Percentiles rank a stretch among this genome's conserved stretches.
Conservation (phyloP, 2,329 filamentous ascomycete genomes). For the Verruconis gallopava region DNA sequence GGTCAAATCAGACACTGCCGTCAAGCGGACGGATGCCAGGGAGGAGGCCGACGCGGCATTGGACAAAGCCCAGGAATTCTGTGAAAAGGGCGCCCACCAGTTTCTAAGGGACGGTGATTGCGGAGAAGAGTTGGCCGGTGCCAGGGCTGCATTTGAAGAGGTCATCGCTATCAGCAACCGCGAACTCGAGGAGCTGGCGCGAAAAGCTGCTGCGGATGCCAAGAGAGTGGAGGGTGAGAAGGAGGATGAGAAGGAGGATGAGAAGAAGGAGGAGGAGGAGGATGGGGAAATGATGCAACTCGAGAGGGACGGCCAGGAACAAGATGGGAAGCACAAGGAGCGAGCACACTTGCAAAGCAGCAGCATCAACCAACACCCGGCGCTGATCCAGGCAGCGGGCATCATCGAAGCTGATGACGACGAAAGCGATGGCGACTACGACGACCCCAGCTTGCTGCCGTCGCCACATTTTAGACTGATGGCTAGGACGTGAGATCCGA, state of each 20-base stretch:
- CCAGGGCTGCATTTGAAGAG: constrained; percentile 50
- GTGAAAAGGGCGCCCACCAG: constrained; percentile 78
- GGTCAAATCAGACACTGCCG: background rate
- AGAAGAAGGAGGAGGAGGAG: background rate
- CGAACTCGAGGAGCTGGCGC: constrained; percentile 25
- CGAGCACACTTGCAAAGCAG: too few species aligned
- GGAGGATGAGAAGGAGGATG: background rate
- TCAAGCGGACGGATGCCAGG: background rate
- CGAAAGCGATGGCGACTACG: constrained; percentile 7
- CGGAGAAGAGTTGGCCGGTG: constrained; percentile 57
- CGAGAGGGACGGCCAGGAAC: constrained; percentile 4
- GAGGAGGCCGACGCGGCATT: constrained; percentile 53
- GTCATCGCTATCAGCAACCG: constrained; percentile 48
- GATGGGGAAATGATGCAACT: background rate
- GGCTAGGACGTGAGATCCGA: constrained; percentile 9
- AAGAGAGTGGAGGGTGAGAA: constrained; percentile 1
- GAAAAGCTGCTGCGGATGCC: background rate
- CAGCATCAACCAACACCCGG: background rate
- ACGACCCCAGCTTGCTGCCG: constrained; percentile 2
- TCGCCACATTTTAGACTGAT: constrained; percentile 4
- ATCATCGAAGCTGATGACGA: constrained; percentile 9
- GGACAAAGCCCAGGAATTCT: constrained; percentile 67
- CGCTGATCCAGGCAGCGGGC: background rate
- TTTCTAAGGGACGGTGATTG: constrained; percentile 83
- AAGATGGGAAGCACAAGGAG: constrained; percentile 1